Percentiles rank a stretch among this genome's conserved stretches.
These are phyloP conservation scores for Chlamydomonas urium DNA, from an alignment of 139 green algal genomes.

Conservation along the genomic window DNA sequence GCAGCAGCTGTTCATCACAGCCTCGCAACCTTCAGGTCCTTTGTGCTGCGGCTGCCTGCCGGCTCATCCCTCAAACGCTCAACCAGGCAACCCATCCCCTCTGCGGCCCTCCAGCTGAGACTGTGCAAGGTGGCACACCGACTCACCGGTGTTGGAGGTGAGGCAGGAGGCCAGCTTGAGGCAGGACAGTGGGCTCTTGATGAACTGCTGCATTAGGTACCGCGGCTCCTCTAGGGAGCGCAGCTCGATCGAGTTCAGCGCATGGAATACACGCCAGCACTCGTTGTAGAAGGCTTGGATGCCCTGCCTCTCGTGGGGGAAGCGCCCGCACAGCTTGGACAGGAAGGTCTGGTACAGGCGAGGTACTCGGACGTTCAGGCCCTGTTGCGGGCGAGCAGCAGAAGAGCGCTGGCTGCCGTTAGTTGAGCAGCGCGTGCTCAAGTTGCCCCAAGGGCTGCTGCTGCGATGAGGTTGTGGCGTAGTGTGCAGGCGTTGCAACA, in stretches of 20 bases:
- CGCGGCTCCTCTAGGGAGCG: constrained; percentile 87
- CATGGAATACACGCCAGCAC: constrained; percentile 85
- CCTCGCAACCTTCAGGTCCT: neutral
- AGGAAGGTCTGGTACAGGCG: constrained; percentile 68
- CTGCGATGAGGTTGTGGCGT: too few species aligned
- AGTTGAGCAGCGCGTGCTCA: too few species aligned
- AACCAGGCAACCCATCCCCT: neutral
- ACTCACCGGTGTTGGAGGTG: constrained; percentile 68
- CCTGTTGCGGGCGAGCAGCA: too few species aligned
- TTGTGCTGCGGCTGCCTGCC: neutral
- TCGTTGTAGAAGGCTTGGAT: constrained; percentile 87
- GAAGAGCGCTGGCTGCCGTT: too few species aligned
- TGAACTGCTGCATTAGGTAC: constrained; percentile 78
- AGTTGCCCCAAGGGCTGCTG: too few species aligned
- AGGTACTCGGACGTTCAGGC: neutral
- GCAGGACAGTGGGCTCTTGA: constrained; percentile 63
- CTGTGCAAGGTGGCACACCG: too few species aligned
- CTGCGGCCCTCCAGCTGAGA: too few species aligned
- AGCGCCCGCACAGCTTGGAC: constrained; percentile 61
- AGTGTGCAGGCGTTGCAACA: too few species aligned
- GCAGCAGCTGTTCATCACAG: too few species aligned
- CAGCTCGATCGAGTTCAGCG: constrained; percentile 73
- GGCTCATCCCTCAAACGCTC: neutral
- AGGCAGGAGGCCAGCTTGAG: constrained; percentile 73
- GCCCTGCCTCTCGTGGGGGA: constrained; percentile 77